Conservation (phyloP, 2,329 filamentous ascomycete genomes). For the Ophiosphaerella herpotricha region DNA sequence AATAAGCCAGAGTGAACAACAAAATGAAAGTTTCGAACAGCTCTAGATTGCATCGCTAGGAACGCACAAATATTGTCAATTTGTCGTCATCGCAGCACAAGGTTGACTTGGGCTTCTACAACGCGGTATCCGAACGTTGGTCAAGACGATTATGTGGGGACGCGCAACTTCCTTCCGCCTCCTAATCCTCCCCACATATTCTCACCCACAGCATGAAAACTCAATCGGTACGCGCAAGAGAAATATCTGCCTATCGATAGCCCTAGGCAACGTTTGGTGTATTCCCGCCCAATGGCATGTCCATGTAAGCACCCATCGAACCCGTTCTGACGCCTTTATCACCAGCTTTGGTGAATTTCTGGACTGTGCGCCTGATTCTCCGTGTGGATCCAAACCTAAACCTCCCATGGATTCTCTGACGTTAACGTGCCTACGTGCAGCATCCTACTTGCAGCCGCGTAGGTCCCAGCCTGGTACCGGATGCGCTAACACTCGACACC, state of each 20-base stretch:
- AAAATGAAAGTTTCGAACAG: not conserved
- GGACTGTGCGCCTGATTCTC: conserved; percentile 5
- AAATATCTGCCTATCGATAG: conserved; percentile 24
- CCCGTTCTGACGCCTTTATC: conserved; percentile 18
- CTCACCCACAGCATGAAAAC: conserved; percentile 24
- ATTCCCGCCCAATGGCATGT: conserved; percentile 25
- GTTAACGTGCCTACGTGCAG: conserved; percentile 17
- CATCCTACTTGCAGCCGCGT: conserved; percentile 25
- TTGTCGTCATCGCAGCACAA: not conserved
- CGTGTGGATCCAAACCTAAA: conserved; percentile 14
- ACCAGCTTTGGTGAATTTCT: conserved; percentile 11
- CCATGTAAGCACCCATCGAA: conserved; percentile 6
- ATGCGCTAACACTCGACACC: conserved; percentile 20
- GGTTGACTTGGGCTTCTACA: not conserved
- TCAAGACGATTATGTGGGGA: not conserved
- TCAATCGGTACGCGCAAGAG: conserved; percentile 42
- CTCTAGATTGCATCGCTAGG: not conserved
- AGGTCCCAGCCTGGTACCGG: conserved; percentile 17
- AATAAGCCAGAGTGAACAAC: conserved; percentile 7
- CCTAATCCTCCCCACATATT: conserved; percentile 35
- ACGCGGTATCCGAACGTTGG: not conserved
- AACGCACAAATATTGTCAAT: not conserved
- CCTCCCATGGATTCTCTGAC: conserved; percentile 10
- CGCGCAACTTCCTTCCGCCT: conserved; percentile 12
- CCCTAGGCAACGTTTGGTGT: conserved; percentile 15